Evolutionary conservation across 2,329 filamentous ascomycete genomes (phyloP).

Genomic region (Xylariaceae sp.): DNA sequence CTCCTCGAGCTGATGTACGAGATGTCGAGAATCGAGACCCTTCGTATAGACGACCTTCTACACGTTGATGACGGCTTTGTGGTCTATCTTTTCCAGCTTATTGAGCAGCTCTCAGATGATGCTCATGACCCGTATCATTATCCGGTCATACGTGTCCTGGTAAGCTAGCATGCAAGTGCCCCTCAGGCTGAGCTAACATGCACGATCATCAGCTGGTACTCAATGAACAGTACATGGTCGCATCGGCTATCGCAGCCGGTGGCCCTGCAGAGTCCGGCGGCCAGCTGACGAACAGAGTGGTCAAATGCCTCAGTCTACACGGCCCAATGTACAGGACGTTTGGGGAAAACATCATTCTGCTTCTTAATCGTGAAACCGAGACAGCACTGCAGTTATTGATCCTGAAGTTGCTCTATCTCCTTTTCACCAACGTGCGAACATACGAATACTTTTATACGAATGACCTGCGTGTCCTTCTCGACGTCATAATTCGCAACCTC

Average conservation of each 20-base stretch:
- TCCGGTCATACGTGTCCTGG: constrained; percentile 85
- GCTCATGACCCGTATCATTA: constrained; percentile 93
- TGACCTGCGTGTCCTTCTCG: constrained; percentile 86
- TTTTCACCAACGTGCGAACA: constrained; percentile 88
- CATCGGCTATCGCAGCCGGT: constrained; percentile 49
- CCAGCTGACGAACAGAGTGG: constrained; percentile 82
- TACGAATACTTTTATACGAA: constrained; percentile 99
- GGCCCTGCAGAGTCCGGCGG: constrained; percentile 36
- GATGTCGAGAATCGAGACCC: constrained; percentile 86
- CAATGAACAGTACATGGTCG: constrained; percentile 97
- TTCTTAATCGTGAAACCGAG: constrained; percentile 92
- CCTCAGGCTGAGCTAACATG: background rate
- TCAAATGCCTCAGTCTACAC: constrained; percentile 81
- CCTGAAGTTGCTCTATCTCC: constrained; percentile 87
- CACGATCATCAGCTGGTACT: constrained; percentile 66
- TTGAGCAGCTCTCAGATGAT: constrained; percentile 84
- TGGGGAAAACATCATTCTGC: constrained; percentile 92
- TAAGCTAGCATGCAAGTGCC: constrained; percentile 40
- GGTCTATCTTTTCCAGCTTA: constrained; percentile 76
- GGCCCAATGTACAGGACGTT: constrained; percentile 86
- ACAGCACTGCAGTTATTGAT: constrained; percentile 95
- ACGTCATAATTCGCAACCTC: constrained; percentile 96
- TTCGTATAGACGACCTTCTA: constrained; percentile 71
- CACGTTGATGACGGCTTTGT: constrained; percentile 80
- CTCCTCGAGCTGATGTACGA: constrained; percentile 90